These are phyloP conservation scores for Penicillium egyptiacum DNA, from an alignment of 495 filamentous ascomycete species.

Conservation along the genomic window DNA sequence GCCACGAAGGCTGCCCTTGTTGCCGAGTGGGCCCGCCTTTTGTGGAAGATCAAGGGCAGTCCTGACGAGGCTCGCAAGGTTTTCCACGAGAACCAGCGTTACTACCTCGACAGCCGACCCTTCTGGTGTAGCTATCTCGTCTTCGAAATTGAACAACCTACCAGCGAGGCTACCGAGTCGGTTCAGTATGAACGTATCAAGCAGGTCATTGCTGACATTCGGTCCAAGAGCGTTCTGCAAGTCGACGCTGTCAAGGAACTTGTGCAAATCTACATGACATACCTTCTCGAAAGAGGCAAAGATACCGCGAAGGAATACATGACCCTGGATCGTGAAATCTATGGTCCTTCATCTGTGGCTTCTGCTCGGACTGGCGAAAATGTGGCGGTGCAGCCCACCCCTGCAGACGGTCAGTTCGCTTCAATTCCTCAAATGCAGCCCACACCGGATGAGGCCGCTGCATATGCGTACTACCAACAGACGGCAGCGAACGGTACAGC, in stretches of 20 bases:
- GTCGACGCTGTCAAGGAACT: conserved; percentile 71
- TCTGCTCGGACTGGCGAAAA: conserved; percentile 35
- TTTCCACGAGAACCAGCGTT: conserved; percentile 78
- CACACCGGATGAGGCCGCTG: conserved; percentile 23
- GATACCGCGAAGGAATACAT: conserved; percentile 86
- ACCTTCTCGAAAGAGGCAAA: conserved; percentile 80
- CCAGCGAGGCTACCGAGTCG: conserved; percentile 60
- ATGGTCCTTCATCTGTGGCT: conserved; percentile 58
- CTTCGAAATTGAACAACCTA: conserved; percentile 89
- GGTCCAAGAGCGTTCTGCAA: conserved; percentile 70
- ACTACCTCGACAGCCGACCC: conserved; percentile 80
- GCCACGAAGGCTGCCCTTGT: conserved; percentile 84
- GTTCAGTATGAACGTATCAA: conserved; percentile 73
- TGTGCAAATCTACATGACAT: conserved; percentile 75
- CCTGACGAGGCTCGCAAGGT: conserved; percentile 82
- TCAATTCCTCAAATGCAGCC: conserved; percentile 16
- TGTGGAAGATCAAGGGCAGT: conserved; percentile 90
- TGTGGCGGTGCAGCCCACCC: conserved; percentile 17
- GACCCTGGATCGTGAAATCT: conserved; percentile 78
- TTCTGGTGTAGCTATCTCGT: conserved; percentile 91
- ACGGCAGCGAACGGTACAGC: conserved; percentile 35
- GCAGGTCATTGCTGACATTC: conserved; percentile 75
- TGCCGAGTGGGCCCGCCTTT: conserved; percentile 81
- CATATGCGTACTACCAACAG: conserved; percentile 46
- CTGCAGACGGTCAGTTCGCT: conserved; percentile 18